Conservation (phyloP, 208 protist genomes). For the Acanthamoeba rhysodes region DNA sequence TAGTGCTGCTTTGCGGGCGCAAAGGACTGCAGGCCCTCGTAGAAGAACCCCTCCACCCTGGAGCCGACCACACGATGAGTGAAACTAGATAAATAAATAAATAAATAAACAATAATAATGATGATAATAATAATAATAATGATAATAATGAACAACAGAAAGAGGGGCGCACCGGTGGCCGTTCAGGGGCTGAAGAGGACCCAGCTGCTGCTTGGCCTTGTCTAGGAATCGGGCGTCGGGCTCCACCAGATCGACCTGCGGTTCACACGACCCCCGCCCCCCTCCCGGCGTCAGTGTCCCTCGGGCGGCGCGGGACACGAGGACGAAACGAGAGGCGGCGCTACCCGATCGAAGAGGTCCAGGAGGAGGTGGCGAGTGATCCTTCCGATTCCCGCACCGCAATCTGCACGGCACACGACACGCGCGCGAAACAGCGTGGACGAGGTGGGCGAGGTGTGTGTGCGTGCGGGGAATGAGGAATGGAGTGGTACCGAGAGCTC, state of each 20-base stretch:
- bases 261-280: neutral
- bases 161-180: neutral
- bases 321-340: neutral
- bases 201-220: slow-evolving; percentile 74
- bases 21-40: slow-evolving; percentile 80
- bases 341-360: slow-evolving; percentile 78
- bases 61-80: too few relatives aligned
- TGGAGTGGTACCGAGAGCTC: neutral
- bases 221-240: slow-evolving; percentile 83
- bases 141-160: neutral
- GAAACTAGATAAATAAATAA: too few relatives aligned
- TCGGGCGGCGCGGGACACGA: neutral
- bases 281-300: neutral
- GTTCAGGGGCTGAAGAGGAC: neutral
- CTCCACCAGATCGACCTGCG: slow-evolving; percentile 84
- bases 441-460: neutral
- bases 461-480: neutral
- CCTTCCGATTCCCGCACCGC: slow-evolving; percentile 88
- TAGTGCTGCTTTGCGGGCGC: slow-evolving; percentile 73
- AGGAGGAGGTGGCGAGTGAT: slow-evolving; percentile 79
- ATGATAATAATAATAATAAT: neutral
- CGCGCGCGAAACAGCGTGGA: neutral
- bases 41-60: slow-evolving; percentile 81
- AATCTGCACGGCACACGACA: slow-evolving; percentile 76
- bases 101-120: neutral